Evolutionary conservation across 1,139 yeast species (phyloP), one percentile per base, ranked within the genome.

Genomic region (Pichia sp.): DNA sequence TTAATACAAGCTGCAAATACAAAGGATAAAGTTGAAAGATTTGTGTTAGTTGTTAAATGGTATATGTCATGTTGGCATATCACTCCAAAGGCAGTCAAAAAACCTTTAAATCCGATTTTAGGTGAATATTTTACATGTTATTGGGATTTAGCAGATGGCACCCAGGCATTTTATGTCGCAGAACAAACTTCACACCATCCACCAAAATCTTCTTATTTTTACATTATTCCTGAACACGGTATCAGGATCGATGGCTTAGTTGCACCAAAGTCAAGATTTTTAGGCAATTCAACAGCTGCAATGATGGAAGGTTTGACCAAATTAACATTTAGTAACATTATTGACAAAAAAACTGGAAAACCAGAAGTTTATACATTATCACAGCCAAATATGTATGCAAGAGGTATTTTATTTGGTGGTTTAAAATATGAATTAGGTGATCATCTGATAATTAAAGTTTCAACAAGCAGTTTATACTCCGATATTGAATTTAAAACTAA

Each of bases 181-280:
- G 98, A 92, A 63, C 98, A 92, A 64, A 87, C 96, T 0, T 86
- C 96, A 24, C 98, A 92, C 59, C 98, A 92, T 62, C 98, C 98
- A n/a, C 98, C 98, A 8, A 85, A 92, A 61, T 87, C 97, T 0
- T 84, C 96, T 0, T 92, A 92, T 65, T 92, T 90, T 59, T 92
- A 87, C 63, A 69, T 83, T 64, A 75, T 87, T 38, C 98, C 98
- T 0, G 85, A 82, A 48, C 76, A 75, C 52, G 78, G 79, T 55
- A 86, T 92, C 47, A 78, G 92, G 54, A 89, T 84, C 16, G 98
- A 92, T 60, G 98, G 98, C 35, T 75, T 85, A 3, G 78, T 90
- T 31, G 73, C 87, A 40, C 98, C 98, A 16, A 82, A 77, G 58
- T 89, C 97, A 1, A 78, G 78, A 59, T 94, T 92, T 58, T 70